Conservation (phyloP, 202 grass and related monocot genomes). For the Saccharum hybrid region DNA sequence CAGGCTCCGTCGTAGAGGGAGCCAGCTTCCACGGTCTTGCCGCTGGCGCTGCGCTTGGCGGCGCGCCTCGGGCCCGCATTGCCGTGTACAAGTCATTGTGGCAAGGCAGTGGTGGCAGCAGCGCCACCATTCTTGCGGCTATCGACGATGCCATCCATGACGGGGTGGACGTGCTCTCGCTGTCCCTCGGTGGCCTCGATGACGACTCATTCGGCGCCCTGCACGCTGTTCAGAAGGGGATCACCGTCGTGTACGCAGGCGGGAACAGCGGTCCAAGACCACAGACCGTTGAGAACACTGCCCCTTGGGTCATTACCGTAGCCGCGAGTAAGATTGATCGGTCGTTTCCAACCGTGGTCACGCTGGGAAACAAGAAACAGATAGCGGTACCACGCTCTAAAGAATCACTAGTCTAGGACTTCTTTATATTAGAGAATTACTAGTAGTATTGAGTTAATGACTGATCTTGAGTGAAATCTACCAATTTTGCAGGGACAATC, state of each 20-base stretch:
- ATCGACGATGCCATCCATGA: slow-evolving; percentile 53
- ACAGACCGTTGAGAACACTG: not conserved
- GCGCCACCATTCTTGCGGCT: not conserved
- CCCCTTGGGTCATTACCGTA: slow-evolving; percentile 36
- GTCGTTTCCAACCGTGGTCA: slow-evolving; percentile 32
- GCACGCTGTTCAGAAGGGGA: slow-evolving; percentile 38
- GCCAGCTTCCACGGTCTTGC: slow-evolving; percentile 29
- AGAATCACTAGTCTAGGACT: no score
- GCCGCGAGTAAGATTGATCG: slow-evolving; percentile 42
- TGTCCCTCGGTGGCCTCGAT: rapidly evolving
- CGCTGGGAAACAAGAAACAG: slow-evolving; percentile 28
- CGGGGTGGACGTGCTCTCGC: slow-evolving; percentile 41
- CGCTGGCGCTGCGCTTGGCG: not conserved
- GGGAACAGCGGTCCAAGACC: not conserved
- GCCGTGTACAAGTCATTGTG: slow-evolving; percentile 38
- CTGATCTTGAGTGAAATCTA: no score
- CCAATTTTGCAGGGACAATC: slow-evolving; percentile 44
- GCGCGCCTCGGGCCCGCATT: slow-evolving; percentile 38
- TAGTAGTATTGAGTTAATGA: no score
- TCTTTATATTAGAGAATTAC: no score
- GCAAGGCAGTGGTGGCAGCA: no score
- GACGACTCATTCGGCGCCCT: not conserved
- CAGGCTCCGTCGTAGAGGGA: not conserved
- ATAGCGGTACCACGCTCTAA: not conserved
- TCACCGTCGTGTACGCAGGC: slow-evolving; percentile 18